These are phyloP conservation scores for Cucumis variabilis DNA, from an alignment of 331 rosid genomes.

Conservation along the genomic window DNA sequence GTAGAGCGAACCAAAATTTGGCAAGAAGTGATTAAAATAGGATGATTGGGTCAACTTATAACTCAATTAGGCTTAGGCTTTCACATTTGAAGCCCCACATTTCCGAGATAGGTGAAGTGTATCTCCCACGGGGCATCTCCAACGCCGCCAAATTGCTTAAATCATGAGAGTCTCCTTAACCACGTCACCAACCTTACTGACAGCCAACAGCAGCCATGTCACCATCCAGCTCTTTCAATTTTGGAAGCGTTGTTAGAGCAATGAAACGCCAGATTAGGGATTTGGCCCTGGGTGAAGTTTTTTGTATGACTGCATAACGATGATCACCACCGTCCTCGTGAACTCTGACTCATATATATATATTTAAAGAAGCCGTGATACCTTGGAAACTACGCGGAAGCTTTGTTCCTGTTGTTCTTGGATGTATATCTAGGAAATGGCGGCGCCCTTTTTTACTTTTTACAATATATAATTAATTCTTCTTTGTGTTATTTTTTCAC, in stretches of 20 bases:
- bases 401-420: background rate
- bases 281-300: background rate
- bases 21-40: background rate
- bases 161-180: background rate
- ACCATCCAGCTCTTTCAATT: background rate
- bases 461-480: no score
- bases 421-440: background rate
- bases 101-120: background rate
- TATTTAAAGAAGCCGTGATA: background rate
- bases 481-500: no score
- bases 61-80: background rate
- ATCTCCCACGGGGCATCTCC: constrained; percentile 22
- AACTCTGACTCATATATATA: background rate
- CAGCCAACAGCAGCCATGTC: background rate
- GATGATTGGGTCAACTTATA: background rate
- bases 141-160: background rate
- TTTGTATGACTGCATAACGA: no score
- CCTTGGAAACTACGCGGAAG: background rate
- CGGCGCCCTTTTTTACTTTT: background rate
- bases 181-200: background rate
- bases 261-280: background rate
- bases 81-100: background rate
- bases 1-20: background rate
- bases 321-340: background rate
- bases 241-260: background rate